Percentiles rank a stretch among this genome's conserved stretches.
These are phyloP conservation scores for Neonectria punicea DNA, from an alignment of 2,329 filamentous ascomycete genomes.

Conservation along the genomic window DNA sequence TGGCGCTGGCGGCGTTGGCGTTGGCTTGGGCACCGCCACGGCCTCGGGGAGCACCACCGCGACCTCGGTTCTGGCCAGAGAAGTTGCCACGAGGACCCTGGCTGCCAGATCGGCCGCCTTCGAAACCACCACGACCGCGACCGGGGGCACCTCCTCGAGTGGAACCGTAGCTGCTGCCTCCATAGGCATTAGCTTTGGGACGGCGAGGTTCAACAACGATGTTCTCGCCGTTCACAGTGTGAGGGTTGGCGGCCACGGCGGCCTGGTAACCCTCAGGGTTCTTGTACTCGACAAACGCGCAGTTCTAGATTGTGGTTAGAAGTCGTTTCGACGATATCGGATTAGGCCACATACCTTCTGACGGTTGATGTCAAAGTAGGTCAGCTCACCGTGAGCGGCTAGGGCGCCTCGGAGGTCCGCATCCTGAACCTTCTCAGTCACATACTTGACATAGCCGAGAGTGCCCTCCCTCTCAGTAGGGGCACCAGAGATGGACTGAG, in stretches of 20 bases:
- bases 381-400: constrained; percentile 75
- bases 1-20: neutral
- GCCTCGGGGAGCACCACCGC: constrained; percentile 73
- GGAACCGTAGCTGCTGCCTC: constrained; percentile 73
- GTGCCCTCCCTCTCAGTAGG: constrained; percentile 78
- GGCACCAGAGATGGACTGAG: constrained; percentile 70
- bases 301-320: constrained; percentile 72
- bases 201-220: constrained; percentile 91
- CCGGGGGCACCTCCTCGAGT: constrained; percentile 69
- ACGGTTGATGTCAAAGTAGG: constrained; percentile 81
- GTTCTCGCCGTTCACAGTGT: constrained; percentile 82
- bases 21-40: constrained; percentile 66
- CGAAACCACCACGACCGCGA: constrained; percentile 74
- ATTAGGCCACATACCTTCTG: constrained; percentile 73
- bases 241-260: constrained; percentile 85
- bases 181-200: constrained; percentile 76
- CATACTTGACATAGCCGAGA: constrained; percentile 94
- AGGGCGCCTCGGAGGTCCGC: constrained; percentile 77
- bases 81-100: constrained; percentile 76
- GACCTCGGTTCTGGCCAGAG: constrained; percentile 71
- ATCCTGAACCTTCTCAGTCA: constrained; percentile 86
- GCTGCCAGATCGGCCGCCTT: constrained; percentile 67
- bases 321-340: neutral
- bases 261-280: constrained; percentile 83
- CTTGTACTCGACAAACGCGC: constrained; percentile 95